These are phyloP conservation scores for Diaporthe citri DNA, from an alignment of 2,329 filamentous ascomycete genomes.

Conservation along the genomic window DNA sequence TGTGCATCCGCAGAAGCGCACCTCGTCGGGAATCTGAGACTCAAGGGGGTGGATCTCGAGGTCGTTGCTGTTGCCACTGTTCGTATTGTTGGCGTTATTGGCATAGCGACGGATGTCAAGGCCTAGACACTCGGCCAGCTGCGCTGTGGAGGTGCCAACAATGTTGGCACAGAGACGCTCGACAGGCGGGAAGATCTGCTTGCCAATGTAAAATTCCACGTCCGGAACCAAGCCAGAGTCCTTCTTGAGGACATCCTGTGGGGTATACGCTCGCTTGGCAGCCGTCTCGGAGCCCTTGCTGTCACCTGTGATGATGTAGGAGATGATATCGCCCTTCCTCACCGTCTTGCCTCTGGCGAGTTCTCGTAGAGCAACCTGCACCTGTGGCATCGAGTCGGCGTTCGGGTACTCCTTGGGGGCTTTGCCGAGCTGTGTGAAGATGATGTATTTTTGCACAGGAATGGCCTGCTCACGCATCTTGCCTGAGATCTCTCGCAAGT, in stretches of 20 bases:
- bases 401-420: constrained; percentile 94
- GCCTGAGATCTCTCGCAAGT: constrained; percentile 83
- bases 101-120: constrained; percentile 89
- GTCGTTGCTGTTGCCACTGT: constrained; percentile 64
- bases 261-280: constrained; percentile 89
- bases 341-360: constrained; percentile 88
- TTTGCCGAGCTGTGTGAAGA: constrained; percentile 97
- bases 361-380: constrained; percentile 92
- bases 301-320: constrained; percentile 91
- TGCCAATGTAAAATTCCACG: constrained; percentile 97
- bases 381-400: constrained; percentile 93
- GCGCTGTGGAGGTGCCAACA: constrained; percentile 87
- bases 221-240: constrained; percentile 85
- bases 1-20: constrained; percentile 86
- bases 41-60: constrained; percentile 90
- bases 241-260: constrained; percentile 84
- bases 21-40: constrained; percentile 90
- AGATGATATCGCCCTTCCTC: constrained; percentile 94
- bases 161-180: constrained; percentile 98
- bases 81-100: constrained; percentile 60
- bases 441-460: constrained; percentile 90
- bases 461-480: constrained; percentile 88
- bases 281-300: constrained; percentile 74
- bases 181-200: constrained; percentile 97
- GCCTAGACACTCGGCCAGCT: constrained; percentile 92